Percentiles rank a stretch among this genome's conserved stretches.
Conservation (phyloP, 2,329 filamentous ascomycete species). For the Nemania sp. region DNA sequence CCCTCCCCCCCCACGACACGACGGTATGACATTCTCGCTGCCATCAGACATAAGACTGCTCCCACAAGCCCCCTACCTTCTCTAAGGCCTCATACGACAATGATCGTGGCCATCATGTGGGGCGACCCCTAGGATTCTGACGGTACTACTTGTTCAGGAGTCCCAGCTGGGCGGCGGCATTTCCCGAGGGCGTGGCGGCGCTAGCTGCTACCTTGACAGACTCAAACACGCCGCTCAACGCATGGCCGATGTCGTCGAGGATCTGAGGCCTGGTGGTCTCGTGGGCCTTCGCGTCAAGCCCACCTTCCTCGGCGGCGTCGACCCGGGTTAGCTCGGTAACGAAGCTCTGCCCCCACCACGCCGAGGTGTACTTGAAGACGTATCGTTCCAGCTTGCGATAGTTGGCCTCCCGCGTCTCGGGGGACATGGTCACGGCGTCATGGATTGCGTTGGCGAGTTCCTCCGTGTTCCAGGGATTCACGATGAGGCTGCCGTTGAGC, state of each 20-base stretch:
- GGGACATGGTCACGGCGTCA: constrained; percentile 94
- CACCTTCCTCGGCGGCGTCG: constrained; percentile 35
- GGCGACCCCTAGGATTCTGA: no score
- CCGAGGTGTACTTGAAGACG: constrained; percentile 95
- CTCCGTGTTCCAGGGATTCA: constrained; percentile 99
- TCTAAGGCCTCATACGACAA: not conserved
- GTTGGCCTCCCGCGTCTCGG: constrained; percentile 83
- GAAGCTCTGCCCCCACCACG: constrained; percentile 96
- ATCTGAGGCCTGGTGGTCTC: constrained; percentile 28
- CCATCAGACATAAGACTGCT: not conserved
- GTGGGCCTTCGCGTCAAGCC: constrained; percentile 30
- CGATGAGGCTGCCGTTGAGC: constrained; percentile 88
- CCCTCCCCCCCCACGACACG: not conserved
- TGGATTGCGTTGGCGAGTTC: constrained; percentile 92
- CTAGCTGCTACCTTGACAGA: constrained; percentile 37
- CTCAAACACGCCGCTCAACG: constrained; percentile 37
- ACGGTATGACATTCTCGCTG: not conserved
- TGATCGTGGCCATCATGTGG: not conserved
- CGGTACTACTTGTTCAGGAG: constrained; percentile 2
- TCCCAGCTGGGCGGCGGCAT: constrained; percentile 18
- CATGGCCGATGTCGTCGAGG: constrained; percentile 32
- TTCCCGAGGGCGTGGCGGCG: constrained; percentile 34
- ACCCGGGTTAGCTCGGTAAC: constrained; percentile 77
- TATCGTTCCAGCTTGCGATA: constrained; percentile 93
- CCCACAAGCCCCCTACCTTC: not conserved